A percentile compares a stretch with the other conserved stretches of the same genome.
phyloP scores from a whole-genome alignment of 495 filamentous ascomycete genomes.

The Aspergillus hancockii region DNA sequence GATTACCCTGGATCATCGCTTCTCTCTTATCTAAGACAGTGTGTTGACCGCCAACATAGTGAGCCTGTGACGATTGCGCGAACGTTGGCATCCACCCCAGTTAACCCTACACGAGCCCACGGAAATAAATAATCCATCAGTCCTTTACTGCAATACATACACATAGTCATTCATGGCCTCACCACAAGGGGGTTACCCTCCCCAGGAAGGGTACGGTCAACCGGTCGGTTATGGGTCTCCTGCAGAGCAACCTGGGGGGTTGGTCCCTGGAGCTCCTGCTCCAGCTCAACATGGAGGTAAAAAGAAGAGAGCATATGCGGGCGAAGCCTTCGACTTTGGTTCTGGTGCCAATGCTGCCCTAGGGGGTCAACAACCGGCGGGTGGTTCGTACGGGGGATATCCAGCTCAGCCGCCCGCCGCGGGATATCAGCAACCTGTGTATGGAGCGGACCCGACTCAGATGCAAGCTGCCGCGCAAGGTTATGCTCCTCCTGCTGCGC shows the following conservation, averaged over 20 bases:
- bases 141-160: constrained; percentile 8
- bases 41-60: constrained; percentile 22
- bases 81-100: constrained; percentile 8
- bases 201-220: constrained; percentile 54
- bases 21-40: constrained; percentile 1
- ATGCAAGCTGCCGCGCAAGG: constrained; percentile 61
- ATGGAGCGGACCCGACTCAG: constrained; percentile 47
- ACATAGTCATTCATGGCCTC: constrained; percentile 45
- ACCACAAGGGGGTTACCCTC: constrained; percentile 67
- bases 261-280: constrained; percentile 30
- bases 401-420: constrained; percentile 49
- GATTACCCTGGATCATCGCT: constrained; percentile 10
- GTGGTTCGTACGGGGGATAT: constrained; percentile 60
- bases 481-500: constrained; percentile 58
- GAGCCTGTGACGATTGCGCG: constrained; percentile 23
- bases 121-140: constrained; percentile 2
- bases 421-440: constrained; percentile 58
- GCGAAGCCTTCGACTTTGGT: constrained; percentile 90
- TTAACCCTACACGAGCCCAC: constrained; percentile 7
- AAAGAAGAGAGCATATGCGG: constrained; percentile 92
- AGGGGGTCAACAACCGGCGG: constrained; percentile 55
- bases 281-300: constrained; percentile 54
- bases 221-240: constrained; percentile 48
- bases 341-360: constrained; percentile 81
- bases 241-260: constrained; percentile 33